Percentiles rank a stretch among this genome's conserved stretches.
Evolutionary conservation across 495 filamentous ascomycete species (phyloP).

Genomic region (Cudoniella acicularis): DNA sequence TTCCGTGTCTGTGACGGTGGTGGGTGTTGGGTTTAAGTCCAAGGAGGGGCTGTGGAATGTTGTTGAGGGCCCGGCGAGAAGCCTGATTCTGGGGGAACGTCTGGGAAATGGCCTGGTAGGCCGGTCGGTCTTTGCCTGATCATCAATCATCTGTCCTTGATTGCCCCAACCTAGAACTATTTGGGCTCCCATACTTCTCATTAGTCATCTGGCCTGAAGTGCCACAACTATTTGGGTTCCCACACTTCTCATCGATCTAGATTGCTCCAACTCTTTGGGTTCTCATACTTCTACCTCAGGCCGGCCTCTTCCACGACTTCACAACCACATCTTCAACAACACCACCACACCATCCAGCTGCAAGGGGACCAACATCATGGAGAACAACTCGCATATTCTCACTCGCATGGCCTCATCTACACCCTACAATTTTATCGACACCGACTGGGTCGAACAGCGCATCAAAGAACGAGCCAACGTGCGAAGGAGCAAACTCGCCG

Average conservation of each 20-base stretch:
- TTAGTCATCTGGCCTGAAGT: too few relatives aligned
- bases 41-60: too few relatives aligned
- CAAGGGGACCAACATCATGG: not conserved
- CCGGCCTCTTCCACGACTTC: not conserved
- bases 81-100: too few relatives aligned
- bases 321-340: not conserved
- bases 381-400: not conserved
- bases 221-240: too few relatives aligned
- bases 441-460: not conserved
- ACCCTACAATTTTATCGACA: conserved; percentile 1
- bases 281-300: not conserved
- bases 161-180: not conserved
- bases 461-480: not conserved
- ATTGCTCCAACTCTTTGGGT: too few relatives aligned
- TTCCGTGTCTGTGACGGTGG: too few relatives aligned
- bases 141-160: not conserved
- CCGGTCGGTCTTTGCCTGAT: too few relatives aligned
- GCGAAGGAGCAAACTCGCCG: not conserved
- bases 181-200: too few relatives aligned
- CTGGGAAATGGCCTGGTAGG: too few relatives aligned
- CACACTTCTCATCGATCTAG: too few relatives aligned
- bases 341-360: not conserved
- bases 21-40: too few relatives aligned
- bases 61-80: too few relatives aligned
- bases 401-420: not conserved